These are phyloP conservation scores for Ascochyta viciae-villosae DNA, from an alignment of 2,329 filamentous ascomycete genomes.

Conservation along the genomic window DNA sequence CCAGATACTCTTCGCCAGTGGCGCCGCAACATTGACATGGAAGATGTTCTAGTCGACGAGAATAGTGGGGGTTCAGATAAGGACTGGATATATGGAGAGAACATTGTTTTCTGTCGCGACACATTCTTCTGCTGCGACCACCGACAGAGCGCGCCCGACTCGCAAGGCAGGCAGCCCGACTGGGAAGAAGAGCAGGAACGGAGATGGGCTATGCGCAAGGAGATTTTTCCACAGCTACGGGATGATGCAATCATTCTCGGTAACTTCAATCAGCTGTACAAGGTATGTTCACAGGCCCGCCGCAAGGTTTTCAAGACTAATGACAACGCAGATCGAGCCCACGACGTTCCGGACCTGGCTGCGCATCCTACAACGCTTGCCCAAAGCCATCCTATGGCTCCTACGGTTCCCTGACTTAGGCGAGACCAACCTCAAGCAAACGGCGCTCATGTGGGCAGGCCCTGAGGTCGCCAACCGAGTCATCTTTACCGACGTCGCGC, in stretches of 20 bases:
- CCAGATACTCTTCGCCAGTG: constrained; percentile 79
- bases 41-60: constrained; percentile 68
- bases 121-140: constrained; percentile 99
- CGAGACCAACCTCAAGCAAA: constrained; percentile 81
- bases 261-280: constrained; percentile 99
- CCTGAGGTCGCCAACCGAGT: constrained; percentile 84
- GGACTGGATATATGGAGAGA: constrained; percentile 95
- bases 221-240: constrained; percentile 82
- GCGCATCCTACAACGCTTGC: constrained; percentile 82
- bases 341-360: constrained; percentile 96
- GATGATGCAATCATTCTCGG: constrained; percentile 90
- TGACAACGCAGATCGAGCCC: constrained; percentile 78
- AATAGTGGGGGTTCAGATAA: constrained; percentile 74
- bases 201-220: constrained; percentile 91
- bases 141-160: constrained; percentile 82
- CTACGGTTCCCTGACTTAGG: constrained; percentile 95
- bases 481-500: constrained; percentile 94
- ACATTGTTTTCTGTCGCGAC: constrained; percentile 91
- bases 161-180: constrained; percentile 66
- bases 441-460: constrained; percentile 83
- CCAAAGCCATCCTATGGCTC: constrained; percentile 91
- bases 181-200: constrained; percentile 85
- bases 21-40: constrained; percentile 75
- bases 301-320: constrained; percentile 20
- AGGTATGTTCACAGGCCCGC: constrained; percentile 63